phyloP scores from a whole-genome alignment of 2,329 filamentous ascomycete genomes.

The Penicillium sp. region DNA sequence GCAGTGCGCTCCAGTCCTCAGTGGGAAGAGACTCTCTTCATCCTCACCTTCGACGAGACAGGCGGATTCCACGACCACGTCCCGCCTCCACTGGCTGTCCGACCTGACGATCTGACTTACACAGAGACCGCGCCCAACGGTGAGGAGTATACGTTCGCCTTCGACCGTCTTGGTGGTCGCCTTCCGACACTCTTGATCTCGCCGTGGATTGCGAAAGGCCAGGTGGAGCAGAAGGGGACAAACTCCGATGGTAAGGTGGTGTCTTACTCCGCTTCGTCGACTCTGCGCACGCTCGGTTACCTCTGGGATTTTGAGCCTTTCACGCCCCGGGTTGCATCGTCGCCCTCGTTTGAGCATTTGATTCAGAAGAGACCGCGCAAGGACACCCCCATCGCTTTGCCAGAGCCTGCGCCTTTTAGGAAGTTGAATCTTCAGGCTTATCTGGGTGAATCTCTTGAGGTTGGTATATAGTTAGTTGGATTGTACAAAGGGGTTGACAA shows the following conservation, averaged over 20 bases:
- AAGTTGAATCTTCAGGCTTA: constrained; percentile 4
- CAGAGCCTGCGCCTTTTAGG: constrained; percentile 17
- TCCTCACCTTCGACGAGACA: constrained; percentile 40
- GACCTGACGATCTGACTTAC: constrained; percentile 35
- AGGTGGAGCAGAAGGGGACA: constrained; percentile 32
- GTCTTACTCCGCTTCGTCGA: constrained; percentile 30
- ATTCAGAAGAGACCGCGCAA: constrained; percentile 17
- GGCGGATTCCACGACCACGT: constrained; percentile 42
- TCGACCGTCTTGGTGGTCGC: constrained; percentile 31
- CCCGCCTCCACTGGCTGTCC: constrained; percentile 31
- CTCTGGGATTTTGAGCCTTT: constrained; percentile 37
- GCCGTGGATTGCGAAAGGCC: constrained; percentile 30
- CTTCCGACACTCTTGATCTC: constrained; percentile 33
- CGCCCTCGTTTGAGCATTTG: constrained; percentile 34
- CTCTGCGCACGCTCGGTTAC: constrained; percentile 33
- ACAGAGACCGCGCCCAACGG: constrained; percentile 31
- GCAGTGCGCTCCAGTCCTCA: constrained; percentile 34
- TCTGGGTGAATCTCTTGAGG: background rate
- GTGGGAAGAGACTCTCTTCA: constrained; percentile 37
- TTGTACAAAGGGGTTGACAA: background rate
- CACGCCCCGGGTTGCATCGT: constrained; percentile 26
- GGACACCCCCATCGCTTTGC: constrained; percentile 25
- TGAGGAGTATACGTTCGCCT: constrained; percentile 28
- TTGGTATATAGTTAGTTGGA: background rate
- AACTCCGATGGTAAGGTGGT: constrained; percentile 21